Conservation (phyloP, 2,329 filamentous ascomycete genomes). For the Exserohilum rostratum region DNA sequence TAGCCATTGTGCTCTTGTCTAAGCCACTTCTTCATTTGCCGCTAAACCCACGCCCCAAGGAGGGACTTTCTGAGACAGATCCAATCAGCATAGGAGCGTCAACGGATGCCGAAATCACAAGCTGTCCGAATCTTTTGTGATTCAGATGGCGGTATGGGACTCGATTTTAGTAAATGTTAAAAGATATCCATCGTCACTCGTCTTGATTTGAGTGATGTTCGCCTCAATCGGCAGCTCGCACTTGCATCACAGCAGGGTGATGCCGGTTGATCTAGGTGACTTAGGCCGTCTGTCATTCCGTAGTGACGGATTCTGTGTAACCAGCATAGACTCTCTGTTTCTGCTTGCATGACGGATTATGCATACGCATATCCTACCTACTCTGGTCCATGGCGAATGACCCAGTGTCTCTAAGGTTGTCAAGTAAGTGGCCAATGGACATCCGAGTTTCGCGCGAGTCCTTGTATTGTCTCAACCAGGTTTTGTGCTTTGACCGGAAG, state of each 20-base stretch:
- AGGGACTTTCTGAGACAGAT: not conserved
- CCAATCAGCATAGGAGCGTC: not conserved
- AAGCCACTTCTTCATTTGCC: not conserved
- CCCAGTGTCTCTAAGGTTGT: constrained; percentile 16
- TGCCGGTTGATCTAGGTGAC: constrained; percentile 8
- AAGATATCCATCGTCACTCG: not conserved
- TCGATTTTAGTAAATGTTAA: constrained; percentile 2
- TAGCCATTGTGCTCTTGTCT: not conserved
- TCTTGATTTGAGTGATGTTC: not conserved
- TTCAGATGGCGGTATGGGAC: not conserved
- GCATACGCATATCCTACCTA: constrained; percentile 13
- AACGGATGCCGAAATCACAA: not conserved
- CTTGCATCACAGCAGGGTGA: not conserved
- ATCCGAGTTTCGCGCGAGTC: not conserved
- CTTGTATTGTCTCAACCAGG: constrained; percentile 6
- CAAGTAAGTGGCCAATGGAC: constrained; percentile 12
- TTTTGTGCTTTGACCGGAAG: constrained; percentile 22
- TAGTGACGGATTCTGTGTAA: constrained; percentile 30
- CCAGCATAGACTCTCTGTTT: constrained; percentile 28
- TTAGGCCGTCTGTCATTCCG: constrained; percentile 21
- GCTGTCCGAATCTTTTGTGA: not conserved
- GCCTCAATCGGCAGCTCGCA: not conserved
- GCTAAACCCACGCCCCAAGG: not conserved
- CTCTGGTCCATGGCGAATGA: constrained; percentile 21
- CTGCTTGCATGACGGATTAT: constrained; percentile 8